phyloP scores from a whole-genome alignment of 2,329 filamentous ascomycete genomes.

The Fusarium liriodendri region DNA sequence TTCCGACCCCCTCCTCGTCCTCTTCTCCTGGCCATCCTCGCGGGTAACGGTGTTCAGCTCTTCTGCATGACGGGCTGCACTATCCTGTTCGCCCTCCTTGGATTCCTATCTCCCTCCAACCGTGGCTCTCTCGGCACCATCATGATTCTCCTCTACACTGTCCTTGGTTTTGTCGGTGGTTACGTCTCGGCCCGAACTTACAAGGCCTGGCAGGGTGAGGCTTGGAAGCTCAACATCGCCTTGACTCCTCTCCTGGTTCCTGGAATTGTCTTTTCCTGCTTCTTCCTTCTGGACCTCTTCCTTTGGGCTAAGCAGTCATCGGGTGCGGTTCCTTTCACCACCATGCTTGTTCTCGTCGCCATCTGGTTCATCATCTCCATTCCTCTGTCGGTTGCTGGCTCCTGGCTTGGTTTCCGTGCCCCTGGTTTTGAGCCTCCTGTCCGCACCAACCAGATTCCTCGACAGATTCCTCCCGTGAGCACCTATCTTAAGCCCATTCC shows the following conservation, averaged over 20 bases:
- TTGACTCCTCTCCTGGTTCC: slow-evolving; percentile 89
- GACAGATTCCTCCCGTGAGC: slow-evolving; percentile 88
- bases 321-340: slow-evolving; percentile 94
- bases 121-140: slow-evolving; percentile 93
- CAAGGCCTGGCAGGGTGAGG: slow-evolving; percentile 91
- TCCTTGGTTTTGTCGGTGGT: slow-evolving; percentile 92
- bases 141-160: slow-evolving; percentile 91
- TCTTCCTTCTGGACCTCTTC: slow-evolving; percentile 96
- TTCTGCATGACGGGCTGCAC: slow-evolving; percentile 98
- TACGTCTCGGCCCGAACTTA: slow-evolving; percentile 92
- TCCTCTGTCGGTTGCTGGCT: slow-evolving; percentile 88
- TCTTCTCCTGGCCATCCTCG: slow-evolving; percentile 84
- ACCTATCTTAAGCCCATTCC: slow-evolving; percentile 89
- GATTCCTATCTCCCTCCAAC: slow-evolving; percentile 95
- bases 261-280: slow-evolving; percentile 84
- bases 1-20: slow-evolving; percentile 89
- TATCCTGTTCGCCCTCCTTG: slow-evolving; percentile 91
- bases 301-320: slow-evolving; percentile 94
- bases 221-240: slow-evolving; percentile 94
- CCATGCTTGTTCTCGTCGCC: slow-evolving; percentile 91
- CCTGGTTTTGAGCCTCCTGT: slow-evolving; percentile 80
- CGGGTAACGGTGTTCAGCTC: slow-evolving; percentile 94
- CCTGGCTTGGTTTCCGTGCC: slow-evolving; percentile 91
- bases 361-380: slow-evolving; percentile 99
- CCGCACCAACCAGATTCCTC: slow-evolving; percentile 96